Evolutionary conservation across 2,329 filamentous ascomycete species (phyloP).

Genomic region (Pestalotiopsis sp.): DNA sequence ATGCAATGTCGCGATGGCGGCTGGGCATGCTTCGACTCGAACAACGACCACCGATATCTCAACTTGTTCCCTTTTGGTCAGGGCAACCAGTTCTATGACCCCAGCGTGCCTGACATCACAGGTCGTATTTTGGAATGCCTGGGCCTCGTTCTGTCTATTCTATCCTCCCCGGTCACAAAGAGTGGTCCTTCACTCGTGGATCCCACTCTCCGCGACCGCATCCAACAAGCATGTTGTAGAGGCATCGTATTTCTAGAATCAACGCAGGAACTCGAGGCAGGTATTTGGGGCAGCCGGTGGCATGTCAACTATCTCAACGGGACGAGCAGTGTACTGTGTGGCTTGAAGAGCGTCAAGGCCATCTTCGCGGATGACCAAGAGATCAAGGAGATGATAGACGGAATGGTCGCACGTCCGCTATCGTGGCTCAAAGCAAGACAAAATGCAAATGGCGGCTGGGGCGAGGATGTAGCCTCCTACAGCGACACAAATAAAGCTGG

Average conservation of each 20-base stretch:
- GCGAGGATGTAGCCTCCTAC: slow-evolving; percentile 29
- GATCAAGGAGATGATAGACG: not conserved
- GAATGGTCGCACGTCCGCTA: slow-evolving; percentile 14
- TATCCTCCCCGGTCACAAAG: not conserved
- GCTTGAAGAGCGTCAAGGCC: slow-evolving; percentile 18
- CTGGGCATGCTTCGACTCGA: slow-evolving; percentile 36
- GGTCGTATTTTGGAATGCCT: slow-evolving; percentile 27
- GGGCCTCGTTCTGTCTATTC: slow-evolving; percentile 12
- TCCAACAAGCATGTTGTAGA: slow-evolving; percentile 12
- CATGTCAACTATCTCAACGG: slow-evolving; percentile 37
- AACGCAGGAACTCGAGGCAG: slow-evolving; percentile 25
- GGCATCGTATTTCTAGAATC: slow-evolving; percentile 27
- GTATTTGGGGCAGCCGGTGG: slow-evolving; percentile 36
- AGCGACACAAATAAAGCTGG: slow-evolving; percentile 15
- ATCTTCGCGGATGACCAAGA: slow-evolving; percentile 19
- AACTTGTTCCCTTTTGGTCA: slow-evolving; percentile 39
- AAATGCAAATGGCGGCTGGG: slow-evolving; percentile 35
- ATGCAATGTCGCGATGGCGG: slow-evolving; percentile 41
- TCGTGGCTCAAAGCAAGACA: slow-evolving; percentile 29
- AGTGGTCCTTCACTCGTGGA: not conserved
- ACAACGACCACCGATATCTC: slow-evolving; percentile 34
- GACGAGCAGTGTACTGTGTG: slow-evolving; percentile 33
- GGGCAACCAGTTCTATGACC: slow-evolving; percentile 36
- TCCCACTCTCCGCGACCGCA: not conserved
- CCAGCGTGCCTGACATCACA: slow-evolving; percentile 34